Percentiles rank a stretch among this genome's conserved stretches.
Conservation (phyloP, 441 rosid species). For the Gossypium davidsonii region DNA sequence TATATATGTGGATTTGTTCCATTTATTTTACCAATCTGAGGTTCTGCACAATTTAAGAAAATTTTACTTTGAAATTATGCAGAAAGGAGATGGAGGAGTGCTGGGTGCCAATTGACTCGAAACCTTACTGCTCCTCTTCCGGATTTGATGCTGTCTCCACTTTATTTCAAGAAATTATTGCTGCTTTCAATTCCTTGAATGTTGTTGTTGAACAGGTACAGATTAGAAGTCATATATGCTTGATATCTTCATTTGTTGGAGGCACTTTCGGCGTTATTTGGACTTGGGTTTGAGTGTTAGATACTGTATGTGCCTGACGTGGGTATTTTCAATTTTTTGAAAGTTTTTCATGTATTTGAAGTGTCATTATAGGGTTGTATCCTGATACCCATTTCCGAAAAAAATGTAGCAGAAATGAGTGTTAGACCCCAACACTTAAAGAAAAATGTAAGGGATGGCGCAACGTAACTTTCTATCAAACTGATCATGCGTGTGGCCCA, state of each 20-base stretch:
- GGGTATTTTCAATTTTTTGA: too few species aligned
- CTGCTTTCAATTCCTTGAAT: constrained; percentile 55
- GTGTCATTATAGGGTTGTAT: too few species aligned
- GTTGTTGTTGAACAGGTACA: constrained; percentile 80
- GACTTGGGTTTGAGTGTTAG: too few species aligned
- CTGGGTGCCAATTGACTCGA: constrained; percentile 64
- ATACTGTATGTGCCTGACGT: too few species aligned
- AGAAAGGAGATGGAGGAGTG: constrained; percentile 82
- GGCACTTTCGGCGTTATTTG: background rate
- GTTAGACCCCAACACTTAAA: too few species aligned
- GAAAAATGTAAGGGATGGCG: too few species aligned
- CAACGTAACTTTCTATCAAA: background rate
- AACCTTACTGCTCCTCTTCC: constrained; percentile 69
- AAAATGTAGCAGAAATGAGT: too few species aligned
- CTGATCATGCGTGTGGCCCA: background rate
- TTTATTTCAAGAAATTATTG: constrained; percentile 58
- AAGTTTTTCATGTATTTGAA: too few species aligned
- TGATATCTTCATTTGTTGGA: constrained; percentile 1
- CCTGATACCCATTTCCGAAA: too few species aligned
- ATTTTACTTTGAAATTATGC: constrained; percentile 14
- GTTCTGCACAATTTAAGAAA: background rate
- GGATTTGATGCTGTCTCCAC: constrained; percentile 61
- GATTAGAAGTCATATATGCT: background rate
- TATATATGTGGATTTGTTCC: background rate
- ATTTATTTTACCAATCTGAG: background rate